Evolutionary conservation across 2,329 filamentous ascomycete species (phyloP).

Genomic region (Arthroderma uncinatum): DNA sequence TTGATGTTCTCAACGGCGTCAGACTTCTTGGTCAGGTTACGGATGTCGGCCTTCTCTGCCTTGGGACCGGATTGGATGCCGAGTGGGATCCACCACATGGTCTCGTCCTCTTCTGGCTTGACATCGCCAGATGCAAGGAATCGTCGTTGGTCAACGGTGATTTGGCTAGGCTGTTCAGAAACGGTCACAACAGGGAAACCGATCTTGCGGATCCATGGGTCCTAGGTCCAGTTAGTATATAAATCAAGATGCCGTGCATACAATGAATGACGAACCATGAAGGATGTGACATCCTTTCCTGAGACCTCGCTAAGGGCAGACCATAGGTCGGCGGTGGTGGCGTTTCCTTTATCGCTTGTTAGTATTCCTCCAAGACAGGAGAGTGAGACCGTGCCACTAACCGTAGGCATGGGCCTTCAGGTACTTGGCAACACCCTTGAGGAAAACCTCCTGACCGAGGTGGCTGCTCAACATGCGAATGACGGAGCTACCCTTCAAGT

Average conservation of each 20-base stretch:
- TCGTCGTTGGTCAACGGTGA: slow-evolving; percentile 71
- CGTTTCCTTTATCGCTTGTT: slow-evolving; percentile 44
- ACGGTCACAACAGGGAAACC: slow-evolving; percentile 87
- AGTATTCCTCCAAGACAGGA: slow-evolving; percentile 7
- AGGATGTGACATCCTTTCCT: slow-evolving; percentile 67
- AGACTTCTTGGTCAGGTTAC: slow-evolving; percentile 63
- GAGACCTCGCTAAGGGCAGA: slow-evolving; percentile 76
- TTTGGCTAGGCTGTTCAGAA: slow-evolving; percentile 56
- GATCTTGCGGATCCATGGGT: slow-evolving; percentile 89
- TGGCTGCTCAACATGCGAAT: slow-evolving; percentile 93
- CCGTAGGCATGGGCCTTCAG: slow-evolving; percentile 78
- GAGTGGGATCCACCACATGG: slow-evolving; percentile 91
- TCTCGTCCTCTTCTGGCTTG: slow-evolving; percentile 80
- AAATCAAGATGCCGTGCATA: slow-evolving; percentile 6
- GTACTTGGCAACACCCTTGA: slow-evolving; percentile 82
- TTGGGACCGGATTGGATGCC: slow-evolving; percentile 66
- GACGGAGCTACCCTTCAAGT: slow-evolving; percentile 89
- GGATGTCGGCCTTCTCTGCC: slow-evolving; percentile 49
- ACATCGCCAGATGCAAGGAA: slow-evolving; percentile 89
- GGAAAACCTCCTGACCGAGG: slow-evolving; percentile 75
- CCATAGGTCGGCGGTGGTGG: slow-evolving; percentile 87
- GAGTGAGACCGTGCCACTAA: slow-evolving; percentile 23
- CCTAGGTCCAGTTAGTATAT: slow-evolving; percentile 24
- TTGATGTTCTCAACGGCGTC: slow-evolving; percentile 56
- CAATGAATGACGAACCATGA: slow-evolving; percentile 52